A percentile compares a stretch with the other conserved stretches of the same genome.
These are phyloP conservation scores for Cyanidioschyzon merolae DNA, from an alignment of 23 red algal species.

Conservation along the genomic window DNA sequence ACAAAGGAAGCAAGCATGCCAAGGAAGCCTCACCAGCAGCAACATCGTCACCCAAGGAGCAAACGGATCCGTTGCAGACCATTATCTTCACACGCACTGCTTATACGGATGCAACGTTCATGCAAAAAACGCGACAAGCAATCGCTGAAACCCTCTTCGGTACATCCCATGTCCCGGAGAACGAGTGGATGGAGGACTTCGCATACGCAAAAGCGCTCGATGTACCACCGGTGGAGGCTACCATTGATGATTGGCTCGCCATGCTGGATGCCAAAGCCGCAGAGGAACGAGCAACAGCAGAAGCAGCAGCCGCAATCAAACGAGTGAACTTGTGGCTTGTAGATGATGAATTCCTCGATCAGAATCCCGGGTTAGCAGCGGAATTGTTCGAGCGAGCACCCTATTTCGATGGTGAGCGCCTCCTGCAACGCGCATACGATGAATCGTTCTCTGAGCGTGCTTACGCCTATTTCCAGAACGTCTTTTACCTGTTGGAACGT, in stretches of 20 bases:
- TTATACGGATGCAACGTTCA: neutral
- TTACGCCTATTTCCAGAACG: neutral
- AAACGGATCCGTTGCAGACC: neutral
- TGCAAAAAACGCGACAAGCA: neutral
- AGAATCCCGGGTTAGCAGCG: neutral
- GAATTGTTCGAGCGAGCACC: conserved; percentile 11
- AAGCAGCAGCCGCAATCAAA: neutral
- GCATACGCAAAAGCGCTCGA: neutral
- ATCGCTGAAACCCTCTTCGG: neutral
- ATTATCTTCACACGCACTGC: neutral
- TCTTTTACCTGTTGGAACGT: conserved; percentile 1
- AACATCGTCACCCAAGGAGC: neutral
- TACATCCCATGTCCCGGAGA: neutral
- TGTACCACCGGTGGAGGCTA: neutral
- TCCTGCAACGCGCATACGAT: conserved; percentile 1
- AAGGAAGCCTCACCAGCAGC: neutral
- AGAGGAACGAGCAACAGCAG: neutral
- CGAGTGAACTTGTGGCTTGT: conserved; percentile 9
- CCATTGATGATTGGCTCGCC: neutral
- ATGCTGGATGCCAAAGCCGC: neutral
- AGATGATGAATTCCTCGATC: neutral
- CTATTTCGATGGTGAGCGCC: conserved; percentile 9
- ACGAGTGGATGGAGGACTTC: conserved; percentile 3
- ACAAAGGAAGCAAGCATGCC: neutral
- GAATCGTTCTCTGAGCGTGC: neutral